Evolutionary conservation across 1,284 basidiomycete genomes (phyloP).

Genomic region (Melanopsichium pennsylvanicum): DNA sequence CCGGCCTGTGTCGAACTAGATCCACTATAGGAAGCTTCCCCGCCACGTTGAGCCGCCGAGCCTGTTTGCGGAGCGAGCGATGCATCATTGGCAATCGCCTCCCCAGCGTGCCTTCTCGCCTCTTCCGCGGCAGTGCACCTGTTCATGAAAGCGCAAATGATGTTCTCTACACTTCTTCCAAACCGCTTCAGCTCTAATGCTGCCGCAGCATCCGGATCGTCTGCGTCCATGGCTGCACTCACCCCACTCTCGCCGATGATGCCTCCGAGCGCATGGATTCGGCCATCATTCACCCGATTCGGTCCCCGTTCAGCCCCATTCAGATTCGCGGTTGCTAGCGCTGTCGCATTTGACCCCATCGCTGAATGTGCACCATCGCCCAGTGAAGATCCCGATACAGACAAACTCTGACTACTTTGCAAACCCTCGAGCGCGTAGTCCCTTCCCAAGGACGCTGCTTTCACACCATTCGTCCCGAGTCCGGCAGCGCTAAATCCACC

Average conservation of each 20-base stretch:
- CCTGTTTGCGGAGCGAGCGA: neutral
- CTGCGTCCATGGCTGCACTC: slow-evolving; percentile 43
- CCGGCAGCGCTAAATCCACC: slow-evolving; percentile 18
- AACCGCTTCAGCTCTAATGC: slow-evolving; percentile 57
- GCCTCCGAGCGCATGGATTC: slow-evolving; percentile 42
- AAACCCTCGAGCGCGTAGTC: slow-evolving; percentile 12
- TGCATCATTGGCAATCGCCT: neutral
- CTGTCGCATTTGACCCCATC: slow-evolving; percentile 1
- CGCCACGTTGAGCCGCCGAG: neutral
- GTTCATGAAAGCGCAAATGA: slow-evolving; percentile 62
- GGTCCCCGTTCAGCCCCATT: slow-evolving; percentile 34
- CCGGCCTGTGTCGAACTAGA: neutral
- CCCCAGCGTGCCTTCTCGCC: slow-evolving; percentile 3
- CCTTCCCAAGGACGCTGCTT: neutral
- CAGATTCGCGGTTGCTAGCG: slow-evolving; percentile 10
- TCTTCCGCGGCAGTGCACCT: slow-evolving; percentile 28
- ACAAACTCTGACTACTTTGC: neutral
- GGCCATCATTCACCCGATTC: slow-evolving; percentile 49
- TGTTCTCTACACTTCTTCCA: slow-evolving; percentile 54
- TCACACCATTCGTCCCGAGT: neutral
- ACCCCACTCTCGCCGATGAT: slow-evolving; percentile 51
- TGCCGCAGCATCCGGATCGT: slow-evolving; percentile 52
- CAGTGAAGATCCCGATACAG: slow-evolving; percentile 2
- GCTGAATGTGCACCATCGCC: slow-evolving; percentile 6
- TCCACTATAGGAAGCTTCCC: neutral